Conservation (phyloP, 257 asterid genomes). For the Primulina tabacum region DNA sequence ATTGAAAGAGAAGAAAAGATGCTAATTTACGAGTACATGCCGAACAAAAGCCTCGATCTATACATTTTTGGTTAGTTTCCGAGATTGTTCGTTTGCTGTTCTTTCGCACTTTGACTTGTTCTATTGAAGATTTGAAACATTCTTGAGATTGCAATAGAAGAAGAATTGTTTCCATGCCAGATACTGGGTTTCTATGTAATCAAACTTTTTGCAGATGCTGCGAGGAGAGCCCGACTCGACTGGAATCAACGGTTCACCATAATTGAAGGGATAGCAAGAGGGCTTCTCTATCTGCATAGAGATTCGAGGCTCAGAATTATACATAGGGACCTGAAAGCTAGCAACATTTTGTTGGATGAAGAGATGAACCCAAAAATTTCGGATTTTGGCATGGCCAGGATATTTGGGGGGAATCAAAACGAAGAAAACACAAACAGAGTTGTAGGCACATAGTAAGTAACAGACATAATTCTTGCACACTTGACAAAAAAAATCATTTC, state of each 20-base stretch:
- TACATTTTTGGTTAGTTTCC: conserved; percentile 61
- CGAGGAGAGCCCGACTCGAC: conserved; percentile 47
- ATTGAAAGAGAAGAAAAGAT: conserved; percentile 77
- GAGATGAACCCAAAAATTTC: conserved; percentile 93
- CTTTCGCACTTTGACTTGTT: background rate
- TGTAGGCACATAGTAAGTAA: conserved; percentile 84
- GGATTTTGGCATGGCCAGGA: conserved; percentile 95
- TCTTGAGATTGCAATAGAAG: background rate
- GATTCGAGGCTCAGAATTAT: conserved; percentile 86
- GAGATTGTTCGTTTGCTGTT: background rate
- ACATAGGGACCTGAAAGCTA: conserved; percentile 80
- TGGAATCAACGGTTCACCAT: conserved; percentile 63
- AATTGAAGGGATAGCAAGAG: conserved; percentile 89
- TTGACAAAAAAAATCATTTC: background rate
- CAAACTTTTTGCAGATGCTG: conserved; percentile 43
- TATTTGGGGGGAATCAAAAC: conserved; percentile 73
- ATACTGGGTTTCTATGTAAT: background rate
- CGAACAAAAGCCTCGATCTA: conserved; percentile 78
- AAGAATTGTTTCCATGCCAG: background rate
- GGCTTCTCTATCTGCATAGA: conserved; percentile 81
- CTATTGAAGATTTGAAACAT: background rate
- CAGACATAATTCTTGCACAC: background rate
- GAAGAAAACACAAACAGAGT: conserved; percentile 82
- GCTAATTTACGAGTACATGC: conserved; percentile 82
- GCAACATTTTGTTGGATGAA: conserved; percentile 80